Conservation (phyloP, 164 flowering plant species). For the Santalum album region DNA sequence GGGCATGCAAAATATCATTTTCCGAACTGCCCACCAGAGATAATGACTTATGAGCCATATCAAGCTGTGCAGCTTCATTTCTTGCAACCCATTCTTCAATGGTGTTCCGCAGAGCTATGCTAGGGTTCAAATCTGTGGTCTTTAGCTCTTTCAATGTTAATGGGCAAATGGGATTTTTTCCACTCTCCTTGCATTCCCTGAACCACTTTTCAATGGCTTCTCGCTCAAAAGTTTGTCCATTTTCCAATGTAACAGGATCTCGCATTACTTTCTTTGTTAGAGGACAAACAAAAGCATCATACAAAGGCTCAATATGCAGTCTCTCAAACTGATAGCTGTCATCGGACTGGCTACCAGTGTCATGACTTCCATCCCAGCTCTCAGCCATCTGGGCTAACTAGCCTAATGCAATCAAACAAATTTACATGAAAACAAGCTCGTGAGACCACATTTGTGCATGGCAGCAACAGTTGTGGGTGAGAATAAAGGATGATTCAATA, state of each 20-base stretch:
- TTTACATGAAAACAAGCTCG: too few species aligned
- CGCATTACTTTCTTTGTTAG: slow-evolving; percentile 86
- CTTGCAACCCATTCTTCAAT: slow-evolving; percentile 93
- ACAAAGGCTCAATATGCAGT: slow-evolving; percentile 68
- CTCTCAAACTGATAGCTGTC: slow-evolving; percentile 65
- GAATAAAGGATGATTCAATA: too few species aligned
- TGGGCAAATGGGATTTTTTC: slow-evolving; percentile 73
- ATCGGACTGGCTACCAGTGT: slow-evolving; percentile 62
- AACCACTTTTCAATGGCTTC: slow-evolving; percentile 96
- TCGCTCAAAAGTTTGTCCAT: slow-evolving; percentile 84
- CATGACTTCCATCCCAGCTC: slow-evolving; percentile 64
- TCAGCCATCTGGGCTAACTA: slow-evolving; percentile 43
- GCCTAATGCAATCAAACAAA: slow-evolving; percentile 7
- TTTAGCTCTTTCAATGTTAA: slow-evolving; percentile 59
- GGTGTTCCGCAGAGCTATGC: slow-evolving; percentile 74
- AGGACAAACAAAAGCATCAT: slow-evolving; percentile 89
- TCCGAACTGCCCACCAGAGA: slow-evolving; percentile 39
- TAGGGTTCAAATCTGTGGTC: slow-evolving; percentile 74
- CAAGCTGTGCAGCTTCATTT: slow-evolving; percentile 81
- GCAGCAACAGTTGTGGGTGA: too few species aligned
- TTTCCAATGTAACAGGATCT: slow-evolving; percentile 87
- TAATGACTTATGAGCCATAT: slow-evolving; percentile 60
- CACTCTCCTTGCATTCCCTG: slow-evolving; percentile 67
- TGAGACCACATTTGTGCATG: too few species aligned
- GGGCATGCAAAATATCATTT: slow-evolving; percentile 42